Evolutionary conservation across 2,329 filamentous ascomycete genomes (phyloP).

Genomic region (Monilinia fructigena): DNA sequence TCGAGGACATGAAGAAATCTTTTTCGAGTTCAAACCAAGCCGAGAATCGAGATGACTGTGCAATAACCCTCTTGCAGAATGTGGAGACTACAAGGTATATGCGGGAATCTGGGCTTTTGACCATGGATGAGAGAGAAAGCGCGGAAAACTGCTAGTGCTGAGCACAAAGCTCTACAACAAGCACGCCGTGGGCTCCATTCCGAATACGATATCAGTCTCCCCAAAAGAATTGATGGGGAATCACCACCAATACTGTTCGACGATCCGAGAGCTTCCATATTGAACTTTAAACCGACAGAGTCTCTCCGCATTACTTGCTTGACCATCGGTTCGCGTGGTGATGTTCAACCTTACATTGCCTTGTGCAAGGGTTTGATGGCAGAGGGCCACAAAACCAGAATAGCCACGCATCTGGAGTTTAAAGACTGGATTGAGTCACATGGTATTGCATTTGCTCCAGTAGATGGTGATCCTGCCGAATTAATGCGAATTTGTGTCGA

Average conservation of each 20-base stretch:
- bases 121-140: slow-evolving; percentile 66
- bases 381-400: slow-evolving; percentile 82
- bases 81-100: slow-evolving; percentile 72
- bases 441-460: slow-evolving; percentile 85
- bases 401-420: slow-evolving; percentile 92
- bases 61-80: slow-evolving; percentile 73
- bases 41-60: slow-evolving; percentile 84
- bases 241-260: slow-evolving; percentile 82
- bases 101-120: slow-evolving; percentile 65
- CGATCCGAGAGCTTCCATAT: slow-evolving; percentile 80
- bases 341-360: slow-evolving; percentile 97
- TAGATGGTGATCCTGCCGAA: slow-evolving; percentile 89
- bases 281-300: slow-evolving; percentile 84
- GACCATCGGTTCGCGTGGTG: slow-evolving; percentile 92
- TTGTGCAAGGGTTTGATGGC: slow-evolving; percentile 85
- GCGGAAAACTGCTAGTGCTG: slow-evolving; percentile 74
- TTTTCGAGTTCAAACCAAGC: slow-evolving; percentile 85
- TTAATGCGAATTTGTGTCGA: slow-evolving; percentile 96
- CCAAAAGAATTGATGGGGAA: slow-evolving; percentile 51
- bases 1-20: slow-evolving; percentile 89
- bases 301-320: slow-evolving; percentile 84
- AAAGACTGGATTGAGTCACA: slow-evolving; percentile 85
- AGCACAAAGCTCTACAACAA: slow-evolving; percentile 76
- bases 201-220: slow-evolving; percentile 52
- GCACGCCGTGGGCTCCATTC: slow-evolving; percentile 59